Evolutionary conservation across 2,329 filamentous ascomycete species (phyloP).

Genomic region (Epichloe typhina): DNA sequence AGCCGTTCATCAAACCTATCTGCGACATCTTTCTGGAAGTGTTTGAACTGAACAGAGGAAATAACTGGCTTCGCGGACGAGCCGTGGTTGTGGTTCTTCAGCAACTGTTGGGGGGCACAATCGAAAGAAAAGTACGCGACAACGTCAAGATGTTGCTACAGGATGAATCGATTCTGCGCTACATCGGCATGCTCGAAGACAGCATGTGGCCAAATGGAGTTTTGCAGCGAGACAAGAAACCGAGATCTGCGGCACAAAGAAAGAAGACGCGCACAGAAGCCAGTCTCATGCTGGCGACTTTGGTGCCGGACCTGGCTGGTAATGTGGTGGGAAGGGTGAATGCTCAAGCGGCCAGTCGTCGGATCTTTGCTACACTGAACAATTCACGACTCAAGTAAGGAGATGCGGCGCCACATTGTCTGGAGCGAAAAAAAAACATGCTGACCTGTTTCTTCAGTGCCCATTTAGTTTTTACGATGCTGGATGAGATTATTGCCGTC

Average conservation of each 20-base stretch:
- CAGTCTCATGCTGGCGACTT: conserved; percentile 72
- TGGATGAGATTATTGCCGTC: conserved; percentile 56
- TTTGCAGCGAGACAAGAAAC: conserved; percentile 32
- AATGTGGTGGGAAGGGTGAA: conserved; percentile 90
- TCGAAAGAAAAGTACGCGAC: conserved; percentile 89
- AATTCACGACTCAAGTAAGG: conserved; percentile 78
- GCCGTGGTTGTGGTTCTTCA: conserved; percentile 94
- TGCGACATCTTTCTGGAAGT: conserved; percentile 94
- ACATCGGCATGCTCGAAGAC: conserved; percentile 60
- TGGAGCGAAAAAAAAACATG: not conserved
- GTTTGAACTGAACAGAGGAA: conserved; percentile 87
- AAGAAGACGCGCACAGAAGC: conserved; percentile 74
- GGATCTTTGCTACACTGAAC: conserved; percentile 83
- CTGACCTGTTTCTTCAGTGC: conserved; percentile 28
- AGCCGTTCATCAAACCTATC: conserved; percentile 96
- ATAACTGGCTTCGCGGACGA: conserved; percentile 91
- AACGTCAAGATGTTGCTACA: conserved; percentile 59
- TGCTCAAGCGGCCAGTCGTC: conserved; percentile 77
- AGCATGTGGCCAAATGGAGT: conserved; percentile 70
- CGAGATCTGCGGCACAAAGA: conserved; percentile 60
- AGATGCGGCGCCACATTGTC: not conserved
- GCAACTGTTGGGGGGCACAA: conserved; percentile 92
- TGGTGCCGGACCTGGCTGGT: conserved; percentile 81
- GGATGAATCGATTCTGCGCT: conserved; percentile 66
- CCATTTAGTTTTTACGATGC: conserved; percentile 55